These are phyloP conservation scores for Trametes sanguinea DNA, from an alignment of 768 basidiomycete species.

Conservation along the genomic window DNA sequence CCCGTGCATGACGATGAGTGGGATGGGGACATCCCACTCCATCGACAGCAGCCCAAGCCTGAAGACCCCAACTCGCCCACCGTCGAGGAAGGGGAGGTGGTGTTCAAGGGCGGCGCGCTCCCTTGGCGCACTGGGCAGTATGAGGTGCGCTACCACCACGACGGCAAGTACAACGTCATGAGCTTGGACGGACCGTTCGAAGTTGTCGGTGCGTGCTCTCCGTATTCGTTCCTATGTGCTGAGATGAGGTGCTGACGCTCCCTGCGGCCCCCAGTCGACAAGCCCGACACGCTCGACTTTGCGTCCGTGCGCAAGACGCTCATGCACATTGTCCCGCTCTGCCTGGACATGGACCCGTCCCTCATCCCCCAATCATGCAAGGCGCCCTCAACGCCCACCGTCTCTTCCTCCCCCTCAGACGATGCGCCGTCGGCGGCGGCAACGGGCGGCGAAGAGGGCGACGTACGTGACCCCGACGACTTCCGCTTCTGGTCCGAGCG, in stretches of 20 bases:
- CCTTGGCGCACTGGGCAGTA: constrained; percentile 88
- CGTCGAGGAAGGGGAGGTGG: constrained; percentile 58
- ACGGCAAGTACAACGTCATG: constrained; percentile 97
- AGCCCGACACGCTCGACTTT: constrained; percentile 65
- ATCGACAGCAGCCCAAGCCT: constrained; percentile 38
- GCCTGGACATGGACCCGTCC: constrained; percentile 83
- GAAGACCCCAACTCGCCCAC: constrained; percentile 39
- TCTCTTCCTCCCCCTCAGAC: neutral
- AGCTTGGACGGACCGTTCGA: constrained; percentile 82
- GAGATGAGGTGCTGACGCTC: neutral
- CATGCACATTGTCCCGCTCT: constrained; percentile 78
- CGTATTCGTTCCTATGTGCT: neutral
- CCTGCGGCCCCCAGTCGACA: constrained; percentile 55
- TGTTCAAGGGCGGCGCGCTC: constrained; percentile 76
- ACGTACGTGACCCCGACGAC: constrained; percentile 79
- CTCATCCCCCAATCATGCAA: constrained; percentile 75
- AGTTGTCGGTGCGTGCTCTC: constrained; percentile 68
- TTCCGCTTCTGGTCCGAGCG: constrained; percentile 91
- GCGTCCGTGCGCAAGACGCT: constrained; percentile 64
- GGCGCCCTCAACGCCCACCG: neutral
- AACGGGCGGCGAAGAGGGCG: constrained; percentile 36
- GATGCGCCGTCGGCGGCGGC: constrained; percentile 22
- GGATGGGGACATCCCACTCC: constrained; percentile 81
- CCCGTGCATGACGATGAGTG: constrained; percentile 92
- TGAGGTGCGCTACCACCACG: constrained; percentile 94